Percentiles rank a stretch among this genome's conserved stretches.
These are phyloP conservation scores for Aaosphaeria pasadenensis DNA, from an alignment of 2,329 filamentous ascomycete species.

Conservation along the genomic window DNA sequence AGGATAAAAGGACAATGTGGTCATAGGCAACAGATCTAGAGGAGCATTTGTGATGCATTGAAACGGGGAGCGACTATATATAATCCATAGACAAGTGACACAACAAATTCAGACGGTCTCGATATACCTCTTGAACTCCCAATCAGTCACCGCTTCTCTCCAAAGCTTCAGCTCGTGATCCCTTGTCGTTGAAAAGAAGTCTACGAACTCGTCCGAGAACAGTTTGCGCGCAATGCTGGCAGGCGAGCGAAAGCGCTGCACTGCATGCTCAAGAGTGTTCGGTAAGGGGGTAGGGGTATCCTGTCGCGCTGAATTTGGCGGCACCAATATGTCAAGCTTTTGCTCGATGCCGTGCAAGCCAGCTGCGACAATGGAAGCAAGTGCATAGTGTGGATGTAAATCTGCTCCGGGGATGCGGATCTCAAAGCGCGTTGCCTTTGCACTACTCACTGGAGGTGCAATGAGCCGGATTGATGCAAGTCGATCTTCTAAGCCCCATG, in stretches of 20 bases:
- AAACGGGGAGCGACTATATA: too few species aligned
- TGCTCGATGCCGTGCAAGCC: constrained; percentile 80
- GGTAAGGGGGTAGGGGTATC: constrained; percentile 31
- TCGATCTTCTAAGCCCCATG: constrained; percentile 89
- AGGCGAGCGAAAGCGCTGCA: neutral
- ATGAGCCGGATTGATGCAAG: constrained; percentile 84
- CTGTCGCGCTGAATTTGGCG: constrained; percentile 65
- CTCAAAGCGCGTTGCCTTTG: constrained; percentile 82
- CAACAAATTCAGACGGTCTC: neutral
- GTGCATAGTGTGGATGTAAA: constrained; percentile 77
- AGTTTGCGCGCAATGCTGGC: constrained; percentile 69
- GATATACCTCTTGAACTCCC: constrained; percentile 40
- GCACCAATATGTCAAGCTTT: constrained; percentile 53
- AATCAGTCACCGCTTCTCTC: constrained; percentile 95
- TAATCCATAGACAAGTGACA: too few species aligned
- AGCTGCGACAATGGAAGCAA: constrained; percentile 76
- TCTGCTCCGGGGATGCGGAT: constrained; percentile 85
- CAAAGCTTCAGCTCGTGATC: constrained; percentile 83
- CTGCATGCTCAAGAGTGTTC: neutral
- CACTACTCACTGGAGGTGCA: constrained; percentile 76
- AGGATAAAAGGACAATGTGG: too few species aligned
- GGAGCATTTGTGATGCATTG: too few species aligned
- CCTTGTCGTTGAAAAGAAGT: constrained; percentile 83
- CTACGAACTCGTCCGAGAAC: constrained; percentile 87
- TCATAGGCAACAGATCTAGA: too few species aligned